Conservation (phyloP, 768 basidiomycete species). For the Amyloporia xantha region DNA sequence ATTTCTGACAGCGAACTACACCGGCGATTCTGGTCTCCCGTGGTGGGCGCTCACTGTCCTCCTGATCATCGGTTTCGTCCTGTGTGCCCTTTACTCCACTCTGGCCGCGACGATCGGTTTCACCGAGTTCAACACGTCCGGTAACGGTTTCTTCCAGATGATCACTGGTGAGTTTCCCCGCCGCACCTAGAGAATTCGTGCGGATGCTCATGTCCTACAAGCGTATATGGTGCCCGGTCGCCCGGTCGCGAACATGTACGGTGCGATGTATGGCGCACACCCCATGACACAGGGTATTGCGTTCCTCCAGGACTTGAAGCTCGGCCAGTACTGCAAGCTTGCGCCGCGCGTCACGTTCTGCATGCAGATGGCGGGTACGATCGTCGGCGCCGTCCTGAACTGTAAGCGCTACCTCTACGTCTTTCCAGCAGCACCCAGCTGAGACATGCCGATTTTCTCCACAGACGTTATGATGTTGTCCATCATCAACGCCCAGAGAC, state of each 20-base stretch:
- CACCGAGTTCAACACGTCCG: constrained; percentile 21
- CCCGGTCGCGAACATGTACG: constrained; percentile 31
- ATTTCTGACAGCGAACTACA: constrained; percentile 21
- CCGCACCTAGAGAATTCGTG: background rate
- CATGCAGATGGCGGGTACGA: constrained; percentile 36
- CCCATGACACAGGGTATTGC: constrained; percentile 38
- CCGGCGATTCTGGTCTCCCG: constrained; percentile 34
- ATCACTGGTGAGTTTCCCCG: constrained; percentile 7
- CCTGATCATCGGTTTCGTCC: constrained; percentile 44
- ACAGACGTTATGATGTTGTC: constrained; percentile 26
- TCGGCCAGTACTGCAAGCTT: constrained; percentile 49
- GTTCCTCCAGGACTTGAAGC: constrained; percentile 55
- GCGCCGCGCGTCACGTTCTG: constrained; percentile 55
- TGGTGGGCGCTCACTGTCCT: constrained; percentile 47
- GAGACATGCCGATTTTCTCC: background rate
- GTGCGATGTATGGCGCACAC: constrained; percentile 35
- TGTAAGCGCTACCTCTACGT: constrained; percentile 14
- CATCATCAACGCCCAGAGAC: constrained; percentile 23
- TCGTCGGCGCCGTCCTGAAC: constrained; percentile 46
- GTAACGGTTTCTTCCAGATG: constrained; percentile 25
- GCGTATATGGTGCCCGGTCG: constrained; percentile 25
- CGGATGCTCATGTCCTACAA: background rate
- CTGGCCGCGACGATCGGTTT: constrained; percentile 30
- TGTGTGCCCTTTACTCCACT: constrained; percentile 50
- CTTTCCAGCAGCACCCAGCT: background rate